A percentile compares a stretch with the other conserved stretches of the same genome.
Evolutionary conservation across 179 eudicot species (phyloP).

Genomic region (Silene coronaria): DNA sequence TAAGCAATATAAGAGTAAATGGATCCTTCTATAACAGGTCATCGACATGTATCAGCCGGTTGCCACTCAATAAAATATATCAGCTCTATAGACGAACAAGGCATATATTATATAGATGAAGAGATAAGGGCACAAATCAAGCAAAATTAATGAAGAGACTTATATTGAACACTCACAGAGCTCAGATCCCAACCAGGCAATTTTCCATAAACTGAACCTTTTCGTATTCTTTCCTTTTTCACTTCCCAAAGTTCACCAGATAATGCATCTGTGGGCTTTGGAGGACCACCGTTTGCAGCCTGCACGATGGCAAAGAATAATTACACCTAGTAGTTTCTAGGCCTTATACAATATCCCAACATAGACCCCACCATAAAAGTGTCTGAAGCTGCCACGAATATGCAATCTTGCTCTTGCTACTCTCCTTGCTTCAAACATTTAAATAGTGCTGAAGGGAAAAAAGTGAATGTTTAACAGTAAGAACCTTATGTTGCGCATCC

Average conservation of each 20-base stretch:
- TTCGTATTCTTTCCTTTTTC: conserved; percentile 76
- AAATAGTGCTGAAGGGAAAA: not conserved
- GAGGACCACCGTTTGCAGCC: conserved; percentile 65
- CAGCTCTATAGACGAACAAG: not conserved
- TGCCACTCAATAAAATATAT: not conserved
- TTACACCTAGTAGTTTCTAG: not conserved
- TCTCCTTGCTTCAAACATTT: not conserved
- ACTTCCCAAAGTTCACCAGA: conserved; percentile 98
- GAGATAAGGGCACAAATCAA: not conserved
- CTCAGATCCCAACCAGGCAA: conserved; percentile 95
- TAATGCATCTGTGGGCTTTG: conserved; percentile 75
- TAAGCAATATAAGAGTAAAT: not conserved
- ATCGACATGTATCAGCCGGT: not conserved
- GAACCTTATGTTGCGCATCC: conserved; percentile 69
- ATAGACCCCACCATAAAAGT: not conserved
- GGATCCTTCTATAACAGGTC: not conserved
- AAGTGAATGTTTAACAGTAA: not conserved
- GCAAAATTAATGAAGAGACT: not conserved
- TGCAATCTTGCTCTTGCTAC: not conserved
- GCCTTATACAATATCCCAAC: not conserved
- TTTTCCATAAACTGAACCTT: conserved; percentile 66
- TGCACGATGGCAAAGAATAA: conserved; percentile 25
- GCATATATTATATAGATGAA: not conserved
- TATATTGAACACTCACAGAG: conserved; percentile 56
- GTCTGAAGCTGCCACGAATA: not conserved